Percentiles rank a stretch among this genome's conserved stretches.
phyloP scores from a whole-genome alignment of 768 basidiomycete genomes.

The Goffeauzyma gilvescens region DNA sequence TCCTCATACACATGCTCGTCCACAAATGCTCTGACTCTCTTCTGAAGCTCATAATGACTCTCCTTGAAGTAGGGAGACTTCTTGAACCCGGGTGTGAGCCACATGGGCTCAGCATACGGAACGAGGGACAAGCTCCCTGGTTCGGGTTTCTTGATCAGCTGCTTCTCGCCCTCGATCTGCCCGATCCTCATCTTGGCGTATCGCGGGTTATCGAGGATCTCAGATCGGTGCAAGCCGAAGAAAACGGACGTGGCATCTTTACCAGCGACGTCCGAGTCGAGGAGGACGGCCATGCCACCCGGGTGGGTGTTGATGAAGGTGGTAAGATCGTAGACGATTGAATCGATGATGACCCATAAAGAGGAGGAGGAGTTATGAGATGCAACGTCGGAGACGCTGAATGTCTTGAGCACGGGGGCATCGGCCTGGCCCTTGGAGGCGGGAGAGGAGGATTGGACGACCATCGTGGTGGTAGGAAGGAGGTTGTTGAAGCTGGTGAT shows the following conservation, averaged over 20 bases:
- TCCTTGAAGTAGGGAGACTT: conserved; percentile 56
- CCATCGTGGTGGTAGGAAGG: not conserved
- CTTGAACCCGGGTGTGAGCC: conserved; percentile 52
- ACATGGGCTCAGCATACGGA: conserved; percentile 77
- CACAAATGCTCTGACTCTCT: conserved; percentile 40
- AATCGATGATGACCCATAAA: conserved; percentile 74
- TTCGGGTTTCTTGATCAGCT: conserved; percentile 38
- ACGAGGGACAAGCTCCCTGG: conserved; percentile 43
- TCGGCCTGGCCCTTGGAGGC: too few relatives aligned
- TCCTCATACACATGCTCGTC: conserved; percentile 54
- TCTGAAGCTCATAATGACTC: conserved; percentile 36
- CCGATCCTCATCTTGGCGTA: conserved; percentile 51
- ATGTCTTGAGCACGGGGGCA: too few relatives aligned
- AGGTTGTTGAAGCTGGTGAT: too few relatives aligned
- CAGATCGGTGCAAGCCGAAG: conserved; percentile 70
- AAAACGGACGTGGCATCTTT: conserved; percentile 74
- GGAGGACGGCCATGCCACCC: conserved; percentile 58
- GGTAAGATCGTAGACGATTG: conserved; percentile 63
- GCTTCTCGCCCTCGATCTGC: conserved; percentile 44
- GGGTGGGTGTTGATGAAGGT: conserved; percentile 63
- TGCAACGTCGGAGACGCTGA: too few relatives aligned
- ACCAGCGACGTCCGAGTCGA: conserved; percentile 62
- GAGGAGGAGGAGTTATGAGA: too few relatives aligned
- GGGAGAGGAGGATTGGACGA: not conserved
- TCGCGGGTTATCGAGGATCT: conserved; percentile 58